Conservation (phyloP, 305 asterid species). For the Fraxinus xanthoxyloides region DNA sequence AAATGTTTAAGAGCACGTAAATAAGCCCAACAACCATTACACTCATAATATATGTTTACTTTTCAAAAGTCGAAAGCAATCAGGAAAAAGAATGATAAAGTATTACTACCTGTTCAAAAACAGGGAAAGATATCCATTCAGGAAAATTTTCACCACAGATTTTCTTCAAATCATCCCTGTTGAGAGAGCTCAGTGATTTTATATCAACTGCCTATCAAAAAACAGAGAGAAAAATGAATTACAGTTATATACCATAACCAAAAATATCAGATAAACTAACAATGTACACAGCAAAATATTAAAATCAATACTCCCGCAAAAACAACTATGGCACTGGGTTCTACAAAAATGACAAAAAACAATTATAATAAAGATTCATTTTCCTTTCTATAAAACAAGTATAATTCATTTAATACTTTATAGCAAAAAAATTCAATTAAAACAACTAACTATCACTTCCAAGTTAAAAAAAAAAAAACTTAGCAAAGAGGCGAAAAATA, state of each 20-base stretch:
- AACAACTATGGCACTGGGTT: neutral
- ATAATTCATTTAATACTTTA: neutral
- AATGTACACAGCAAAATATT: neutral
- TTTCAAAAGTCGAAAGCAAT: constrained; percentile 17
- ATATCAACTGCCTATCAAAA: constrained; percentile 78
- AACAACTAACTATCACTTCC: neutral
- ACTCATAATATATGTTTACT: neutral
- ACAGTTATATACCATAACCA: neutral
- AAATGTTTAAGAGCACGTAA: neutral
- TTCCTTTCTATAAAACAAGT: neutral
- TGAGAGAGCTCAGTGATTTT: constrained; percentile 74
- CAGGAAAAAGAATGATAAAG: neutral
- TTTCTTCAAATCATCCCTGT: constrained; percentile 85
- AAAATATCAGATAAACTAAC: neutral
- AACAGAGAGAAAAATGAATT: constrained; percentile 2
- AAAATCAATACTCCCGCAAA: neutral
- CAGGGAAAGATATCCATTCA: constrained; percentile 97
- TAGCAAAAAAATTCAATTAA: neutral
- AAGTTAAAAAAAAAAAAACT: neutral
- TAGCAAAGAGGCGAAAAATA: neutral
- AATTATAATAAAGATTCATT: neutral
- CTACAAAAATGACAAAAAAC: neutral
- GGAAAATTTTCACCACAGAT: constrained; percentile 92
- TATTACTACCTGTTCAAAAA: constrained; percentile 71
- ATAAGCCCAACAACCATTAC: constrained; percentile 2